phyloP scores from a whole-genome alignment of 352 stramenopile genomes.

The Globisporangium paroecandrum region DNA sequence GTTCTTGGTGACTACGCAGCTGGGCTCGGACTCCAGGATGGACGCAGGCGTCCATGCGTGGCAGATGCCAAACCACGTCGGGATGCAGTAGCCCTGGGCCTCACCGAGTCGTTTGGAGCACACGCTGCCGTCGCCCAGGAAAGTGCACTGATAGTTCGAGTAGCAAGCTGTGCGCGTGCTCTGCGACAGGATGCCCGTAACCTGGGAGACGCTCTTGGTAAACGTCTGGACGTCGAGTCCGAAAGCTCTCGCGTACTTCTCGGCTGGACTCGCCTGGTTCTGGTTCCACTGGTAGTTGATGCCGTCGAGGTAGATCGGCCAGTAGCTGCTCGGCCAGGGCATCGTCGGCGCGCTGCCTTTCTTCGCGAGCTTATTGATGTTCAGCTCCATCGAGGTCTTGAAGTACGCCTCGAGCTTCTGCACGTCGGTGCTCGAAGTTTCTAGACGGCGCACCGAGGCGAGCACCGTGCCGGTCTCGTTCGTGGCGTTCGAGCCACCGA shows the following conservation, averaged over 20 bases:
- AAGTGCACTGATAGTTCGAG: slow-evolving; percentile 26
- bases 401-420: slow-evolving; percentile 35
- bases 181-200: slow-evolving; percentile 15
- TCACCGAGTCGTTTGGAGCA: slow-evolving; percentile 10
- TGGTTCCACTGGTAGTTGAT: slow-evolving; percentile 53
- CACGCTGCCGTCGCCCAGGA: slow-evolving; percentile 32
- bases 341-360: slow-evolving; percentile 19
- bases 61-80: slow-evolving; percentile 55
- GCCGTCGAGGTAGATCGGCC: slow-evolving; percentile 53
- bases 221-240: slow-evolving; percentile 23
- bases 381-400: slow-evolving; percentile 25
- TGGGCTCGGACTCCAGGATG: slow-evolving; percentile 29
- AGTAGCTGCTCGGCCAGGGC: slow-evolving; percentile 60
- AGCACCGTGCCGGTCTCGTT: slow-evolving; percentile 8
- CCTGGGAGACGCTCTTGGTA: slow-evolving; percentile 26
- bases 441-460: slow-evolving; percentile 12
- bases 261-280: slow-evolving; percentile 24
- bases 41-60: slow-evolving; percentile 50
- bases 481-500: slow-evolving; percentile 3
- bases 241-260: slow-evolving; percentile 54
- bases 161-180: slow-evolving; percentile 21
- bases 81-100: slow-evolving; percentile 36
- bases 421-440: slow-evolving; percentile 32
- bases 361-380: slow-evolving; percentile 27
- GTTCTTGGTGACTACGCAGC: slow-evolving; percentile 26